Evolutionary conservation across 164 flowering plant genomes (phyloP).

Genomic region (Malania oleifera): DNA sequence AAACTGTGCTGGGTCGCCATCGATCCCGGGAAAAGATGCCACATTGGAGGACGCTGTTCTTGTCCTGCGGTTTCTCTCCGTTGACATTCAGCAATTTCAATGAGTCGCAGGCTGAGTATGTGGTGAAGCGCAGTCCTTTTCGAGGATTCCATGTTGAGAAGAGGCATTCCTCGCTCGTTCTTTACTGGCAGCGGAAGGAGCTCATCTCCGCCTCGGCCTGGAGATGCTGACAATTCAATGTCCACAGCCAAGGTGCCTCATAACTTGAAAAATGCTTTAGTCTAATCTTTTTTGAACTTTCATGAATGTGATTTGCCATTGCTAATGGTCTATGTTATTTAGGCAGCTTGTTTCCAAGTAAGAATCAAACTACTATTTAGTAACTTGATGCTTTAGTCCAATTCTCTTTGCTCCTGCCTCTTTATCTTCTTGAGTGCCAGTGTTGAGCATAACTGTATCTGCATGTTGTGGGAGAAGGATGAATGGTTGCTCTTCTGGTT

Average conservation of each 20-base stretch:
- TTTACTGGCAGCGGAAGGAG: conserved; percentile 79
- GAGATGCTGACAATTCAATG: conserved; percentile 52
- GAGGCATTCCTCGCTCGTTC: conserved; percentile 68
- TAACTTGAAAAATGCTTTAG: conserved; percentile 21
- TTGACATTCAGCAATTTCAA: conserved; percentile 62
- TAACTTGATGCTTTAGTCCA: conserved; percentile 34
- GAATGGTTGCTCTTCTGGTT: background rate
- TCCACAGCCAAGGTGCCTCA: conserved; percentile 28
- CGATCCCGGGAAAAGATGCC: conserved; percentile 40
- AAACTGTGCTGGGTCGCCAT: conserved; percentile 38
- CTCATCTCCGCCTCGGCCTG: conserved; percentile 85
- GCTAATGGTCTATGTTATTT: conserved; percentile 31
- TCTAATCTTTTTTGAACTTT: conserved; percentile 21
- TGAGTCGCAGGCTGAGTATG: conserved; percentile 77
- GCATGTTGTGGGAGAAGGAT: conserved; percentile 4
- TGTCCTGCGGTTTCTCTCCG: conserved; percentile 58
- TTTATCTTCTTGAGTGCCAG: conserved; percentile 22
- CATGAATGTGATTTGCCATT: conserved; percentile 31
- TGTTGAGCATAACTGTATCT: conserved; percentile 23
- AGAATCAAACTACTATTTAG: conserved; percentile 29
- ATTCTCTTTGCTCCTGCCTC: conserved; percentile 16
- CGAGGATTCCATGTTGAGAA: conserved; percentile 87
- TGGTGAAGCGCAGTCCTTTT: conserved; percentile 60
- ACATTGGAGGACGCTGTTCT: conserved; percentile 58
- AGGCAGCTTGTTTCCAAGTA: conserved; percentile 34